Conservation (phyloP, 352 stramenopile species). For the Phytophthora vignae region DNA sequence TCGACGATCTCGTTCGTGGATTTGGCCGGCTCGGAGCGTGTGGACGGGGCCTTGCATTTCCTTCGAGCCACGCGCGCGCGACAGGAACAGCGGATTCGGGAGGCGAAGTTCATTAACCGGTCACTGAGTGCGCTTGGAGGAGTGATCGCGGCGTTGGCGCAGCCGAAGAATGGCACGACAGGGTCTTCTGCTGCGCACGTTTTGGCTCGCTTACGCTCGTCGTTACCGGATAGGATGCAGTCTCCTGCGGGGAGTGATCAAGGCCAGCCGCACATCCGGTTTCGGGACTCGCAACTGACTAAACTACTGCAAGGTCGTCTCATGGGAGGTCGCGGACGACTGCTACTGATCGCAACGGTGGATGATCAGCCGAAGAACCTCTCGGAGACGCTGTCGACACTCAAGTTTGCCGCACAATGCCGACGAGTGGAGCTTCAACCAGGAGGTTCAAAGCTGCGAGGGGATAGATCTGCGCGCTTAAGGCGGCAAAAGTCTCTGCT, state of each 20-base stretch:
- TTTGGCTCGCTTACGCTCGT: constrained; percentile 14
- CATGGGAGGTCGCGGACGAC: constrained; percentile 46
- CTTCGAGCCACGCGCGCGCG: constrained; percentile 54
- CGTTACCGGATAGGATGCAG: constrained; percentile 10
- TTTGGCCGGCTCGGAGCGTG: constrained; percentile 71
- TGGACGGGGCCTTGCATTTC: constrained; percentile 63
- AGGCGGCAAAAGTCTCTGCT: constrained; percentile 36
- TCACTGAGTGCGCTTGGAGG: constrained; percentile 74
- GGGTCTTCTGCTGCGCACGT: constrained; percentile 1
- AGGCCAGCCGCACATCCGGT: constrained; percentile 56
- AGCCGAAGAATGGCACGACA: constrained; percentile 24
- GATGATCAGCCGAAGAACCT: constrained; percentile 64
- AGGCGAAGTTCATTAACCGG: constrained; percentile 85
- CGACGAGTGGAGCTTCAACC: constrained; percentile 61
- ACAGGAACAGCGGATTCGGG: constrained; percentile 71
- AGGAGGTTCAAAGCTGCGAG: constrained; percentile 4
- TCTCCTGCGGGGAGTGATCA: constrained; percentile 11
- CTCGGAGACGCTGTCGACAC: constrained; percentile 71
- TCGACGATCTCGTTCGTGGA: constrained; percentile 78
- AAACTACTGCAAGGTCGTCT: constrained; percentile 71
- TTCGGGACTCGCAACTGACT: constrained; percentile 79
- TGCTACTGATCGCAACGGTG: constrained; percentile 73
- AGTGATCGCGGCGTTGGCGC: constrained; percentile 67
- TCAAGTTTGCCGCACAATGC: constrained; percentile 82
- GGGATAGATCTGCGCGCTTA: constrained; percentile 24